These are phyloP conservation scores for Eleusine coracana DNA, from an alignment of 176 grass and related monocot genomes.

Conservation along the genomic window DNA sequence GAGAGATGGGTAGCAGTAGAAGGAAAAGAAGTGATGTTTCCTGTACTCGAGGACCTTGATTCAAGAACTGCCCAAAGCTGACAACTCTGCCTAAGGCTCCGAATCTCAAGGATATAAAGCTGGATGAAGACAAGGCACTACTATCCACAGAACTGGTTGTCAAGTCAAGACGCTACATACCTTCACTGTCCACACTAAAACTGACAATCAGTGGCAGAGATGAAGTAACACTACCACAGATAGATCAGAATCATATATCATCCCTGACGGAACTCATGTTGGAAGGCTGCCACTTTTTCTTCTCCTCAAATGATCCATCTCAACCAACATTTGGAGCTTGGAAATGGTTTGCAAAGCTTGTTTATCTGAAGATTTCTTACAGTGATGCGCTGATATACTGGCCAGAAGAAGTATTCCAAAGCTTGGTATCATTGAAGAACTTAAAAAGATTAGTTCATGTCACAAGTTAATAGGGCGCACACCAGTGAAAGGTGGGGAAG, in stretches of 20 bases:
- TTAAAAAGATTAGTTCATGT: neutral
- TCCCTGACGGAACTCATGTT: neutral
- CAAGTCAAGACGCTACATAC: neutral
- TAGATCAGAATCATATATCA: neutral
- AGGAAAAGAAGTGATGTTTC: constrained; percentile 7
- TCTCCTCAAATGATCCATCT: neutral
- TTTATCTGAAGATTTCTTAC: neutral
- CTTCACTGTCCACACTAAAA: neutral
- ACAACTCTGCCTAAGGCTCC: constrained; percentile 8
- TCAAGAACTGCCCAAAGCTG: constrained; percentile 28
- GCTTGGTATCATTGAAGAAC: constrained; percentile 9
- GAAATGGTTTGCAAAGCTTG: constrained; percentile 1
- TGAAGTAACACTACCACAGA: neutral
- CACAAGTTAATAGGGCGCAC: neutral
- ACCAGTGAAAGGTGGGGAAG: neutral
- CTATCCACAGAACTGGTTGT: neutral
- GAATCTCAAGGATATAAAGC: neutral
- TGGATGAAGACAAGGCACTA: neutral
- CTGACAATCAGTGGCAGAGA: rapidly evolving
- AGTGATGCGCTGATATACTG: constrained; percentile 11
- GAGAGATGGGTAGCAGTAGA: neutral
- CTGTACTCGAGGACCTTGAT: neutral
- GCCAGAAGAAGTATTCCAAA: neutral
- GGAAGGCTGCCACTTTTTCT: neutral
- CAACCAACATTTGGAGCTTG: neutral